Evolutionary conservation across 148 eudicot species (phyloP), one percentile per base, ranked within the genome.

Genomic region (Polygonum aviculare): DNA sequence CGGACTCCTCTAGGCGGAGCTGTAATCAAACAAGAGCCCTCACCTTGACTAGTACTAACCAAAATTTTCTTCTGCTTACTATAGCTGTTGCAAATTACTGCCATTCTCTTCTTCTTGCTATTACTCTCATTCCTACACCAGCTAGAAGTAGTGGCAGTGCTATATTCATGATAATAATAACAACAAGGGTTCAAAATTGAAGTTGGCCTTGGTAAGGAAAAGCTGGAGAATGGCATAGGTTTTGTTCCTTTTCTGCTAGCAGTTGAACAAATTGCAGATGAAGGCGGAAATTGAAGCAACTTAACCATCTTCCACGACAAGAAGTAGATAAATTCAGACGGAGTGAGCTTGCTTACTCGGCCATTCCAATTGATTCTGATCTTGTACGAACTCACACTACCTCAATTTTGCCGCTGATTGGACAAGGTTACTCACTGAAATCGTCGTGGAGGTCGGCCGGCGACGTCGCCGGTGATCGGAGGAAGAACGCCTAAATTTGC

Each of bases 21-120:
- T 45, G 91, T 76, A 15, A 95, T 90, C 74, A 93, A 82, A 77
- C 99, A 95, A 79, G 97, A 80, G 57, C 84, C 94, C 55, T 87
- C 74, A 75, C 85, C 72, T 67, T 67, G 44, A 38, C 72, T 67
- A 12, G 72, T 36, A 67, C 72, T 67, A 15, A 67, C 19, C 41
- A 67, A 16, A 31, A 16, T 36, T 45, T 36, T 36, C 72, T 67
- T 67, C 72, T 4, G 10, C 45, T 35, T 36, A 10, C 41, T 67
- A 67, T 67, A 36, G 45, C 41, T 16, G 44, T 15, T 38, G 72
- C 72, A 67, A 67, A 16, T 67, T 67, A 67, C 44, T 35, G 72
- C 15, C 79, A 74, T 84, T 72, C 72, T 78, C 67, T 69, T 54
- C 14, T 12, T 60, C 36, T 36, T 62, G 7, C 3, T 31, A 26